Percentiles rank a stretch among this genome's conserved stretches.
phyloP scores from a whole-genome alignment of 306 rosid species.

The Delonix regia region DNA sequence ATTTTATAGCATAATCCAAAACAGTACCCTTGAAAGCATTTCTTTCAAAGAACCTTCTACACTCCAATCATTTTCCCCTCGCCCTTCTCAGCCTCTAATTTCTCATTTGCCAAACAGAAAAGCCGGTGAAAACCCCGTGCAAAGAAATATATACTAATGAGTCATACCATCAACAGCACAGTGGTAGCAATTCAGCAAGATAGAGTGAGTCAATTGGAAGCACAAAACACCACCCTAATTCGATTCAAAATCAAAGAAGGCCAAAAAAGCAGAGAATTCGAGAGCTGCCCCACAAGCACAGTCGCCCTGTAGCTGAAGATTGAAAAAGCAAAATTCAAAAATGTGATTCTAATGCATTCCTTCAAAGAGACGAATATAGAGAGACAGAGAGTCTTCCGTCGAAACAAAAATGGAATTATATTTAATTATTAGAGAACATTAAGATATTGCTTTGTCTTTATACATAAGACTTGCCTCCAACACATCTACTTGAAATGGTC shows the following conservation, averaged over 20 bases:
- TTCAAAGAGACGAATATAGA: conserved; percentile 29
- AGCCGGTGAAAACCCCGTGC: neutral
- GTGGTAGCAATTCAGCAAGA: conserved; percentile 34
- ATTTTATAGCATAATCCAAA: conserved; percentile 25
- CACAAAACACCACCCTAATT: conserved; percentile 16
- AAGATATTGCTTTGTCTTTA: neutral
- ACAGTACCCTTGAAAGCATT: neutral
- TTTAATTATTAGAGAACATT: neutral
- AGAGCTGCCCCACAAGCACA: conserved; percentile 28
- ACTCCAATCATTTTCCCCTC: conserved; percentile 20
- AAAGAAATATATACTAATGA: conserved; percentile 14
- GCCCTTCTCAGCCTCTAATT: conserved; percentile 23
- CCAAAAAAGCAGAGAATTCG: conserved; percentile 26
- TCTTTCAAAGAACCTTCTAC: conserved; percentile 8
- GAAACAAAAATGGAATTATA: conserved; percentile 20
- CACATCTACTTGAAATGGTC: conserved; percentile 11
- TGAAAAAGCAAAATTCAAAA: conserved; percentile 32
- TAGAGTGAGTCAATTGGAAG: conserved; percentile 33
- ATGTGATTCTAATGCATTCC: conserved; percentile 26
- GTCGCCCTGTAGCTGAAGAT: conserved; percentile 29
- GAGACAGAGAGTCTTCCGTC: conserved; percentile 3
- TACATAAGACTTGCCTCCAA: neutral
- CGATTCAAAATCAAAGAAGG: conserved; percentile 25
- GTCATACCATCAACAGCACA: conserved; percentile 44
- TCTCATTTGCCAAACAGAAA: conserved; percentile 14